These are phyloP conservation scores for Prunus mira DNA, from an alignment of 306 rosid genomes.

Conservation along the genomic window DNA sequence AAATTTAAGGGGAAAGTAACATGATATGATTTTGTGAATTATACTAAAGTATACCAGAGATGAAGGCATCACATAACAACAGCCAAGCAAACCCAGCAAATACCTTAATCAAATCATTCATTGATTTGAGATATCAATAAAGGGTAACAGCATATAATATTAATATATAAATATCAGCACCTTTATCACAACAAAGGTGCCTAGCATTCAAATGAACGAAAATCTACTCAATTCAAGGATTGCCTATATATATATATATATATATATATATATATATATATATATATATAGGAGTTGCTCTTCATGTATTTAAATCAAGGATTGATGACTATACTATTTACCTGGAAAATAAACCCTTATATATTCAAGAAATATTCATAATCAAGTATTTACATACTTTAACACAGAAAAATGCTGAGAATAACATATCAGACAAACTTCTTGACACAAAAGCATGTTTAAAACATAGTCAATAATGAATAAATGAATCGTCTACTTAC, in stretches of 20 bases:
- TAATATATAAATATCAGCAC: background rate
- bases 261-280: too few species aligned
- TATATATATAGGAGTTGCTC: too few species aligned
- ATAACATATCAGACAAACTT: too few species aligned
- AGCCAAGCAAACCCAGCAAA: background rate
- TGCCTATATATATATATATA: too few species aligned
- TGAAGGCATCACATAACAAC: background rate
- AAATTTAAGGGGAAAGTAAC: background rate
- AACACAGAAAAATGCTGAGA: too few species aligned
- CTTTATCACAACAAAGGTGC: background rate
- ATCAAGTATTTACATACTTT: too few species aligned
- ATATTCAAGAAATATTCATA: background rate
- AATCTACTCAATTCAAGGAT: too few species aligned
- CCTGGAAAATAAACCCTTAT: background rate
- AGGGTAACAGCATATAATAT: too few species aligned
- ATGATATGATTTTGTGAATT: background rate
- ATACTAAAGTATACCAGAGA: background rate
- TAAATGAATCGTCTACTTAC: too few species aligned
- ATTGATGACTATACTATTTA: background rate
- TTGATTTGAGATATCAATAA: background rate
- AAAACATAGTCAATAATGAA: too few species aligned
- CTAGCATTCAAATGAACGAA: background rate
- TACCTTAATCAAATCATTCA: background rate
- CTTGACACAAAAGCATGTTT: too few species aligned
- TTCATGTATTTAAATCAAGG: background rate